Evolutionary conservation across 176 grass and related monocot species (phyloP).

Genomic region (Musa schizocarpa): DNA sequence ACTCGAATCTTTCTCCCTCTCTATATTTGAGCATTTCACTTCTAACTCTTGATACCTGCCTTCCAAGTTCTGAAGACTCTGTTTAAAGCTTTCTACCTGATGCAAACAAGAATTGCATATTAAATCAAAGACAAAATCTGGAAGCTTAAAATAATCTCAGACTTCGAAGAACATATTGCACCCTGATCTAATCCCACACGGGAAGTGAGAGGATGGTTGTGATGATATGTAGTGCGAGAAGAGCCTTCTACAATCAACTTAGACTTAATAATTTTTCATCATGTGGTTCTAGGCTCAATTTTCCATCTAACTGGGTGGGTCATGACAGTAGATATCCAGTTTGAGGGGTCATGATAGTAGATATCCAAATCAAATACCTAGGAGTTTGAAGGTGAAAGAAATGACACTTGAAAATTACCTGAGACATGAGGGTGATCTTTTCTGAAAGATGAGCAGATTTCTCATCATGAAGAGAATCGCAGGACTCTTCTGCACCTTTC

Average conservation of each 20-base stretch:
- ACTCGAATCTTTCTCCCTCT: constrained; percentile 51
- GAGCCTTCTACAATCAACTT: too few relatives aligned
- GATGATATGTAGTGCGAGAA: too few relatives aligned
- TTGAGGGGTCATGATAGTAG: neutral
- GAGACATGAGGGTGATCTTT: constrained; percentile 47
- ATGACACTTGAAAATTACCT: constrained; percentile 35
- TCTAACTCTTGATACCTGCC: constrained; percentile 61
- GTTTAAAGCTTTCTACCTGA: constrained; percentile 70
- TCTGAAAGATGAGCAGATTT: constrained; percentile 59
- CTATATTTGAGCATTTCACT: constrained; percentile 46
- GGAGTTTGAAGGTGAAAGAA: neutral
- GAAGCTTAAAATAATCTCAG: neutral
- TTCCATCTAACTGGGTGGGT: neutral
- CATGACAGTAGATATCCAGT: neutral
- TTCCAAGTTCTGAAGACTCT: constrained; percentile 52
- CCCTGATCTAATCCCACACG: too few relatives aligned
- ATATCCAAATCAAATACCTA: neutral
- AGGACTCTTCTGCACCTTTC: constrained; percentile 48
- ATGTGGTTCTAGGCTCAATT: neutral
- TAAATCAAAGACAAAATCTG: neutral
- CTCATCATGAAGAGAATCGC: constrained; percentile 39
- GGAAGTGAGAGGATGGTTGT: too few relatives aligned
- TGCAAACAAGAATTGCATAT: constrained; percentile 1
- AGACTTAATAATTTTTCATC: neutral
- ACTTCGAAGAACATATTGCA: neutral